phyloP scores from a whole-genome alignment of 345 rosid species.

The Eucalyptus virginea region DNA sequence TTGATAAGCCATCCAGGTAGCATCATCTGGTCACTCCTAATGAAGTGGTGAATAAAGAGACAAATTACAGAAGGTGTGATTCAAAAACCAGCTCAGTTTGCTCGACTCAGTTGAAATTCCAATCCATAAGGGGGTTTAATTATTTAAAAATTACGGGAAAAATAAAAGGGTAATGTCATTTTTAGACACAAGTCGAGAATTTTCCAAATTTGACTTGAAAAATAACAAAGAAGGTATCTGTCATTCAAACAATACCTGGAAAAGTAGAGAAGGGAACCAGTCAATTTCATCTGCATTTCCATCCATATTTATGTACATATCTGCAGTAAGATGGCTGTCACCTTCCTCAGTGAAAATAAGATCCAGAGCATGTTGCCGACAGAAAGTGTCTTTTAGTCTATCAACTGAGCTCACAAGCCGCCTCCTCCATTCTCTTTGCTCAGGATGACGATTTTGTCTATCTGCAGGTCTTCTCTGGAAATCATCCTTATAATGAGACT shows the following conservation, averaged over 20 bases:
- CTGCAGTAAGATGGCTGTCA: constrained; percentile 86
- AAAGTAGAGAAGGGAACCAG: constrained; percentile 84
- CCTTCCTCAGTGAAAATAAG: constrained; percentile 98
- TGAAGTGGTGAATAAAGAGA: background rate
- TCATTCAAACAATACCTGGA: constrained; percentile 50
- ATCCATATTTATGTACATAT: constrained; percentile 82
- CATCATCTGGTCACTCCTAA: background rate
- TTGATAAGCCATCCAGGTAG: background rate
- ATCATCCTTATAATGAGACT: constrained; percentile 54
- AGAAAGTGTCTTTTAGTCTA: constrained; percentile 81
- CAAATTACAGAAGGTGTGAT: background rate
- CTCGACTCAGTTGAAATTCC: background rate
- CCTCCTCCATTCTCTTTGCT: constrained; percentile 99
- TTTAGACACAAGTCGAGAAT: background rate
- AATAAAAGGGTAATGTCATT: background rate
- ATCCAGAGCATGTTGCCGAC: constrained; percentile 96
- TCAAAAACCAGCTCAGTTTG: background rate
- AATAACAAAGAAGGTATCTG: background rate
- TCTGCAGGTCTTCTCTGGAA: constrained; percentile 56
- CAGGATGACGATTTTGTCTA: constrained; percentile 95
- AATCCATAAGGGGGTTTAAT: background rate
- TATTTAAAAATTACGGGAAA: background rate
- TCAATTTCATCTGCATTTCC: constrained; percentile 64
- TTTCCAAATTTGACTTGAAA: background rate
- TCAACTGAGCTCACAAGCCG: constrained; percentile 80